Base-by-base conservation (phyloP, 345 rosid genomes). In the Brassica incana region DNA sequence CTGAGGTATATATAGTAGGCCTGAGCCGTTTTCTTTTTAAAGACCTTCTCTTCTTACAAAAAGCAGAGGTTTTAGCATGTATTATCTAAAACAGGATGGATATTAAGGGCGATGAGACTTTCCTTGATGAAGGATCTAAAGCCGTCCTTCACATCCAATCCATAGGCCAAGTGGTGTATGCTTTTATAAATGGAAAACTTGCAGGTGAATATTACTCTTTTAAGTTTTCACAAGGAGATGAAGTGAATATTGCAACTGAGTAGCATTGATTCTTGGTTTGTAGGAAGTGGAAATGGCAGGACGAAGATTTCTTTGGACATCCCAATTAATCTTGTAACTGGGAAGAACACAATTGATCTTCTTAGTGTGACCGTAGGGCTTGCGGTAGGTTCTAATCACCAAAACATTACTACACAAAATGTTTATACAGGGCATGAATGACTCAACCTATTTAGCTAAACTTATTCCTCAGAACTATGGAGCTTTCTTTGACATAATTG, bases 361-460 rank as follows among this genome's bases (percentile, higher is more conserved):
- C 86, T 95, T 72, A 87, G 99, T 86, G 83, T 92, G 82, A 92
- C 99, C 1, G 98, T 93, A 16, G 99, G 98, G 77, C 99, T 95
- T 80, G 91, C 87, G 94, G 97, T 94, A 70, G 1, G 80, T 69
- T 70, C 77, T 50, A 67, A 15, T 23, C 45, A 67, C 56, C 40
- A 45, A 61, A 48, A 61, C 35, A 40, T 16, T 48, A 69, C 48
- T 32, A 11, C 60, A 69, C 30, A 69, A 9, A 15, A 43, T 61
- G 69, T 67, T 66, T 30, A 27, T 59, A 65, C 3, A 45, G 66
- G 29, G 23, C 40, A 78, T 2, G 8, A 59, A 30, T 65, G 25
- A 72, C 69, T 67, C 25, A 50, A 67, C 65, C 23, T n/a, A n/a
- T 14, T 65, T 18, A 32, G 18, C 25, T 9, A 20, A 43, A 43